These are phyloP conservation scores for Colletotrichum incanum DNA, from an alignment of 2,329 filamentous ascomycete species.

Conservation along the genomic window DNA sequence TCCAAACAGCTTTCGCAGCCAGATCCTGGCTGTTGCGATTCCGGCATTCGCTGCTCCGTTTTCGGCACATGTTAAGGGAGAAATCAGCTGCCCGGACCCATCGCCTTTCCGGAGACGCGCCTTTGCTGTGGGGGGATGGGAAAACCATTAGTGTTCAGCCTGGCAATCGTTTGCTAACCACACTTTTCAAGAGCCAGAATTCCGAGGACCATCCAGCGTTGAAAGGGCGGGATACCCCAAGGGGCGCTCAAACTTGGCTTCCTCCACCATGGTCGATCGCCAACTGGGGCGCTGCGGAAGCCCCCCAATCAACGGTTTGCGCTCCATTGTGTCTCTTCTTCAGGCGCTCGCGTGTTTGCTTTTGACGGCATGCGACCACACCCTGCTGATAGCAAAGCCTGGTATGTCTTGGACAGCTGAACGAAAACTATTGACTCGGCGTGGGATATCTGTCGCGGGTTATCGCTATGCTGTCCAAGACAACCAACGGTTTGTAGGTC, in stretches of 20 bases:
- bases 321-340: background rate
- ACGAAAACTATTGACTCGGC: slow-evolving; percentile 5
- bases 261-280: slow-evolving; percentile 32
- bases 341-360: slow-evolving; percentile 4
- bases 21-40: slow-evolving; percentile 5
- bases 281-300: slow-evolving; percentile 24
- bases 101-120: slow-evolving; percentile 28
- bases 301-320: slow-evolving; percentile 25
- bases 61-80: slow-evolving; percentile 39
- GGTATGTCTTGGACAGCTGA: background rate
- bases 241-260: slow-evolving; percentile 29
- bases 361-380: background rate
- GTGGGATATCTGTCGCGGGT: background rate
- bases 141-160: slow-evolving; percentile 31
- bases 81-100: slow-evolving; percentile 30
- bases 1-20: background rate
- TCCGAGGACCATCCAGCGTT: slow-evolving; percentile 19
- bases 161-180: slow-evolving; percentile 36
- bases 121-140: slow-evolving; percentile 25
- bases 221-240: slow-evolving; percentile 12
- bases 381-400: background rate
- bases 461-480: background rate
- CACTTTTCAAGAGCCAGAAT: slow-evolving; percentile 13
- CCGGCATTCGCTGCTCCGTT: slow-evolving; percentile 35
- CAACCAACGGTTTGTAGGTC: background rate